These are phyloP conservation scores for Musa itinerans DNA, from an alignment of 176 grass and related monocot species.

Conservation along the genomic window DNA sequence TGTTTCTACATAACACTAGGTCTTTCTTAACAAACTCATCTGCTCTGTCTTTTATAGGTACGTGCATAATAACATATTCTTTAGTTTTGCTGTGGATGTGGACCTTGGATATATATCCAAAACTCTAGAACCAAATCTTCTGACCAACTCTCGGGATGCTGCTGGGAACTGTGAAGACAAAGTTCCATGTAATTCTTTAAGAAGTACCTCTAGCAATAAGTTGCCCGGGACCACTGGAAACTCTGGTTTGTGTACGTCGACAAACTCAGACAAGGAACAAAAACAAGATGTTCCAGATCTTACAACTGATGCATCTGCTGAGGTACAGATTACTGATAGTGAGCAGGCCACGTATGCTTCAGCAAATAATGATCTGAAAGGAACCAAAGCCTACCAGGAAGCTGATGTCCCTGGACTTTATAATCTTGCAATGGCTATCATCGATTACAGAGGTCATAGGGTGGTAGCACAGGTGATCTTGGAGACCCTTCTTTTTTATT, in stretches of 20 bases:
- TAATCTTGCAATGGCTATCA: conserved; percentile 98
- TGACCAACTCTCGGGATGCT: conserved; percentile 29
- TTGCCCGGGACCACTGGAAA: not conserved
- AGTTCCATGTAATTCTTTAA: conserved; percentile 18
- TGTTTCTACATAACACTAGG: too few species aligned
- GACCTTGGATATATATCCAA: conserved; percentile 72
- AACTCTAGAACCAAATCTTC: conserved; percentile 23
- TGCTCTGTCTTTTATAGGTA: conserved; percentile 49
- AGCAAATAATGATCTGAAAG: conserved; percentile 98
- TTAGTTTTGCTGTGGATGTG: conserved; percentile 89
- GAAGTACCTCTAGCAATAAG: conserved; percentile 16
- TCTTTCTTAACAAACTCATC: not conserved
- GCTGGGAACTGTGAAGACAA: conserved; percentile 12
- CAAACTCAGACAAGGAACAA: conserved; percentile 23
- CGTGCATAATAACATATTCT: conserved; percentile 99
- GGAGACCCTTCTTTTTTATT: not conserved
- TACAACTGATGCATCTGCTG: conserved; percentile 39
- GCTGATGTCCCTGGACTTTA: conserved; percentile 88
- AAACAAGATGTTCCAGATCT: conserved; percentile 19
- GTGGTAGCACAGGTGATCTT: conserved; percentile 84
- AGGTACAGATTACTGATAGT: conserved; percentile 69
- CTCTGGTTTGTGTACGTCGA: conserved; percentile 1
- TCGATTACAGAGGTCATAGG: conserved; percentile 95
- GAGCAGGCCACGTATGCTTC: conserved; percentile 98
- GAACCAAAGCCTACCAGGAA: conserved; percentile 97